Conservation (phyloP, 257 asterid genomes). For the Solanum tarijense region DNA sequence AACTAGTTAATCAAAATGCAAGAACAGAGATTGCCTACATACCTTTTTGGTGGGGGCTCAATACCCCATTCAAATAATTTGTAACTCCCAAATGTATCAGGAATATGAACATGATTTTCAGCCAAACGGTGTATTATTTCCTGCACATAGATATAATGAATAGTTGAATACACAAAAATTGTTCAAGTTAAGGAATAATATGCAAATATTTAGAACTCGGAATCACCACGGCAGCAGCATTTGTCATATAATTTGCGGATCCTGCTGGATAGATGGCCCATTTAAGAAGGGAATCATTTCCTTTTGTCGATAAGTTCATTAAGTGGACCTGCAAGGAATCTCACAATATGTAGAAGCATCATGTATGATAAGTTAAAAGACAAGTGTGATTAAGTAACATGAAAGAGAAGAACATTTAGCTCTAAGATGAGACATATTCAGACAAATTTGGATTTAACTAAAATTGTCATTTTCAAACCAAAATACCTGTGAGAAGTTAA, state of each 20-base stretch:
- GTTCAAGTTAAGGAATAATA: neutral
- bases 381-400: constrained; percentile 7
- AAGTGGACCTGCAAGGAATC: constrained; percentile 54
- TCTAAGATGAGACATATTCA: neutral
- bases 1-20: neutral
- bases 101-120: constrained; percentile 45
- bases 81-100: constrained; percentile 71
- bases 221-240: constrained; percentile 61
- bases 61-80: constrained; percentile 48
- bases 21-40: neutral
- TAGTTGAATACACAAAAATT: neutral
- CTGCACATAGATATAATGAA: constrained; percentile 26
- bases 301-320: constrained; percentile 47
- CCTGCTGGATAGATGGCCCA: constrained; percentile 69
- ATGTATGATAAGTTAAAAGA: neutral
- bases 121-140: constrained; percentile 49
- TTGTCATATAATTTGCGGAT: constrained; percentile 45
- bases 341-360: constrained; percentile 10
- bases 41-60: constrained; percentile 60
- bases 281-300: constrained; percentile 54
- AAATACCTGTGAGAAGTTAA: constrained; percentile 69
- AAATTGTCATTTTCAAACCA: constrained; percentile 1
- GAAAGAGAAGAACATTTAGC: neutral
- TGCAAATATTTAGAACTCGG: neutral
- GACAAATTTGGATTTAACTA: neutral